Percentiles rank a stretch among this genome's conserved stretches.
Evolutionary conservation across 176 grass and related monocot species (phyloP).

Genomic region (Luzula sylvatica): DNA sequence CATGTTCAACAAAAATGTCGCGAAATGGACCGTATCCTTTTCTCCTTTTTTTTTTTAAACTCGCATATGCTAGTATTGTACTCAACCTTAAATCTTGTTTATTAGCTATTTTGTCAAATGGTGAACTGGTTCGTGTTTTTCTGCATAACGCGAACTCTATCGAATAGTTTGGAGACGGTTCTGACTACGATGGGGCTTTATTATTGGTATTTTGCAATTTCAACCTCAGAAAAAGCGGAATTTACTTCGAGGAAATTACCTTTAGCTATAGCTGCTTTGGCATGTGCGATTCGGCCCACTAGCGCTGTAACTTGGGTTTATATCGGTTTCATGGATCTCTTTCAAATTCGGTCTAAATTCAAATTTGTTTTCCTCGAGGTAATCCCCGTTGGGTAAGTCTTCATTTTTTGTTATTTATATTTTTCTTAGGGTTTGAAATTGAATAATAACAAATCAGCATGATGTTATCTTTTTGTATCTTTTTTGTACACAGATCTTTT

Average conservation of each 20-base stretch:
- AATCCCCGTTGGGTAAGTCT: conserved; percentile 69
- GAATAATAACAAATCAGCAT: too few relatives aligned
- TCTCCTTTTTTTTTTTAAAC: conserved; percentile 1
- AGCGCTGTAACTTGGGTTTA: conserved; percentile 93
- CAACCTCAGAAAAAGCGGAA: conserved; percentile 27
- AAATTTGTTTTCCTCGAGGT: conserved; percentile 56
- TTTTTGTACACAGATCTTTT: conserved; percentile 59
- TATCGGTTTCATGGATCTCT: conserved; percentile 68
- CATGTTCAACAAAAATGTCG: conserved; percentile 57
- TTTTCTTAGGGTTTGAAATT: neutral
- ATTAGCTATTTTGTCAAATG: conserved; percentile 70
- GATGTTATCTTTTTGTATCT: too few relatives aligned
- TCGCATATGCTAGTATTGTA: neutral
- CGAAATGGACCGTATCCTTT: conserved; percentile 79
- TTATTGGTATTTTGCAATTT: conserved; percentile 60
- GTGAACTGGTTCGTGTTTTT: conserved; percentile 96
- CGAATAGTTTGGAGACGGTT: conserved; percentile 84
- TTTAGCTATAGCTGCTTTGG: conserved; percentile 56
- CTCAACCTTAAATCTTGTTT: conserved; percentile 31
- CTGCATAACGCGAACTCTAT: conserved; percentile 73
- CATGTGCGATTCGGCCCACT: conserved; percentile 84
- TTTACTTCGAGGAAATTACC: conserved; percentile 58
- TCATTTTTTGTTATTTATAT: conserved; percentile 12
- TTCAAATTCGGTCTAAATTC: conserved; percentile 45
- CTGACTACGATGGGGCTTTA: conserved; percentile 69